Base-by-base conservation (phyloP, 176 grass and related monocot genomes). In the Oryza meyeriana region DNA sequence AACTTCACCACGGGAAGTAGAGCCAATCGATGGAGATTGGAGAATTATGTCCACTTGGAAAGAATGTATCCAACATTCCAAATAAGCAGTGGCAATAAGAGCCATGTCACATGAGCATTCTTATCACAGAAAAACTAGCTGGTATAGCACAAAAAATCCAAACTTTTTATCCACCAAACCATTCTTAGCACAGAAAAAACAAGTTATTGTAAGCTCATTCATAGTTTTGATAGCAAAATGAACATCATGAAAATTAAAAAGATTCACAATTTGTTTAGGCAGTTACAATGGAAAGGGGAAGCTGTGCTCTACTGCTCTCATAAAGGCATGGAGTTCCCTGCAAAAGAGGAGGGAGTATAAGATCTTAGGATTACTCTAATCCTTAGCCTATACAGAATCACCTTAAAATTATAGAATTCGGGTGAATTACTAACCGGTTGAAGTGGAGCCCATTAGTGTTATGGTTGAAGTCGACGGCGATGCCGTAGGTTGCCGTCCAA, bases 241-340 rank as follows among this genome's bases (percentile, higher is more conserved):
- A 47, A 65, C 61, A 66, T 47, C 1, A 66, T 20, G 2, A 79
- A 12, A 79, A 66, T 79, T 33, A 61, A 35, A 35, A 32, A 22
- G 0, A 20, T 59, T 58, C 42, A 29, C 28, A 32, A 45, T 26
- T 71, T 65, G 40, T 66, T 78, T 42, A 1, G 26, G 38, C 36
- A 27, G 36, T 77, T 78, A 78, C 58, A 64, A 78, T 38, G 41
- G 13, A 12, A 75, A 42, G 10, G 36, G 9, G 0, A 38, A 64
- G 30, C 36, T 45, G 38, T 47, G 69, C 61, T 80, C 52, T 93
- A 34, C 30, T 47, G 69, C 61, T 80, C 52, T 93, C 87, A 93
- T 93, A 93, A 93, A 87, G 87, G 87, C 90, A 78, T 89, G 39
- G 80, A 89, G 71, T 85, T 93, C 35, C 90, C 90, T 93, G 80